Evolutionary conservation across 176 grass and related monocot species (phyloP), one percentile per base, ranked within the genome.

Genomic region (Oryza rufipogon): DNA sequence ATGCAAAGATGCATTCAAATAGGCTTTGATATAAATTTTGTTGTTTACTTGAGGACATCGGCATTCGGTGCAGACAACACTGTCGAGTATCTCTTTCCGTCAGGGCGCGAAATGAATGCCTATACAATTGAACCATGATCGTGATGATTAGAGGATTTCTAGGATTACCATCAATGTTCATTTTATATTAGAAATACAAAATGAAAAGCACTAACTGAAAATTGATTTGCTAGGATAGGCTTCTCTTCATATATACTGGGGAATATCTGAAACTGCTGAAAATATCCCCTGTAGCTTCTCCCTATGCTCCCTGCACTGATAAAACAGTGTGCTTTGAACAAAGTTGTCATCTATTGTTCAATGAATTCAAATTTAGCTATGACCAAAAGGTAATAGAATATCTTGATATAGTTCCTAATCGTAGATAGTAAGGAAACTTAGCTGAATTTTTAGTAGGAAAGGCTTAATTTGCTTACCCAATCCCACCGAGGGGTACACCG

Each of bases 211-310:
- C 73, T 89, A 80, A 98, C 96, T 47, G 96, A 98, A 90, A 98
- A 95, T 65, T 98, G 96, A 75, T 98, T 98, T 89, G 92, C 89
- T 67, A 90, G 70, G 77, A 95, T 73, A 66, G 89, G 87, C 64
- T 84, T 95, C 78, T 98, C 92, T 85, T 95, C 92, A 71, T 82
- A 92, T 64, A 60, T 79, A 58, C 66, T 77, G 3, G 95, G 95
- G 58, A 98, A 98, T 87, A 98, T 78, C 86, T 98, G 95, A 77
- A 92, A 95, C 23, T 94, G 83, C 89, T 98, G 95, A 75, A 98
- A 98, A 78, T 91, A 94, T 33, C 95, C 95, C 79, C 87, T 98
- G 87, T 93, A 98, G 88, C 95, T 98, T 87, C 89, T 98, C 30
- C 95, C 95, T 56, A 98, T 92, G 76, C 95, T 98, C 81, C 95